These are phyloP conservation scores for Talaromyces sp. DNA, from an alignment of 2,329 filamentous ascomycete genomes.

Conservation along the genomic window DNA sequence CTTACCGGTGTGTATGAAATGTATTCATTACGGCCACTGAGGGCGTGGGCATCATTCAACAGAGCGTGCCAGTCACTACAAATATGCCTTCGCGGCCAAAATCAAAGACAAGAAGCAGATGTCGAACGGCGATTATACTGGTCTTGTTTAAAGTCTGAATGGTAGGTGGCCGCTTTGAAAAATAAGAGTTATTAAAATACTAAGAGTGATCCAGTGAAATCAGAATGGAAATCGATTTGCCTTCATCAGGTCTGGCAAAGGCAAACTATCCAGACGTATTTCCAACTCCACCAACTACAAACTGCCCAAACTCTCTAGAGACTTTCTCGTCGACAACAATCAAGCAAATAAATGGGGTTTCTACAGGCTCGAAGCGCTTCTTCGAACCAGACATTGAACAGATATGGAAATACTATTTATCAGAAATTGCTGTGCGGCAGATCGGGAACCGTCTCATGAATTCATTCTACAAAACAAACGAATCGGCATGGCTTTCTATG, in stretches of 20 bases:
- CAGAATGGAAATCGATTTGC: not conserved
- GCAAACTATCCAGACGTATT: not conserved
- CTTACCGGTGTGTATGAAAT: conserved; percentile 3
- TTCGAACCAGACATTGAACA: not conserved
- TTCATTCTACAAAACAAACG: not conserved
- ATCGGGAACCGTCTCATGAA: not conserved
- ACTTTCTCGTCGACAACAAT: not conserved
- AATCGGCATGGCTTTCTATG: not conserved
- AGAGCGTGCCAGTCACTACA: not conserved
- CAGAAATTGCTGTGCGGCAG: not conserved
- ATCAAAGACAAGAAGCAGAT: not conserved
- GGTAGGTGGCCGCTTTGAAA: not conserved
- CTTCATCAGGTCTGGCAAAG: not conserved
- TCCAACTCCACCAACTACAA: not conserved
- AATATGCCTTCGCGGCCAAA: not conserved
- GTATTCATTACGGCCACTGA: conserved; percentile 1
- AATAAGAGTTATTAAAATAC: not conserved
- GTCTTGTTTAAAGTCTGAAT: conserved; percentile 2
- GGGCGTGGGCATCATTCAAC: conserved; percentile 1
- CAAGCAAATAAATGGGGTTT: not conserved
- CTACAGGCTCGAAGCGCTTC: not conserved
- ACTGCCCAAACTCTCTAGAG: not conserved
- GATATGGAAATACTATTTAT: conserved; percentile 1
- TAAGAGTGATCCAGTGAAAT: not conserved
- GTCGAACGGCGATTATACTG: not conserved